phyloP scores from a whole-genome alignment of 2,329 filamentous ascomycete genomes.

The Penicillium expansum region DNA sequence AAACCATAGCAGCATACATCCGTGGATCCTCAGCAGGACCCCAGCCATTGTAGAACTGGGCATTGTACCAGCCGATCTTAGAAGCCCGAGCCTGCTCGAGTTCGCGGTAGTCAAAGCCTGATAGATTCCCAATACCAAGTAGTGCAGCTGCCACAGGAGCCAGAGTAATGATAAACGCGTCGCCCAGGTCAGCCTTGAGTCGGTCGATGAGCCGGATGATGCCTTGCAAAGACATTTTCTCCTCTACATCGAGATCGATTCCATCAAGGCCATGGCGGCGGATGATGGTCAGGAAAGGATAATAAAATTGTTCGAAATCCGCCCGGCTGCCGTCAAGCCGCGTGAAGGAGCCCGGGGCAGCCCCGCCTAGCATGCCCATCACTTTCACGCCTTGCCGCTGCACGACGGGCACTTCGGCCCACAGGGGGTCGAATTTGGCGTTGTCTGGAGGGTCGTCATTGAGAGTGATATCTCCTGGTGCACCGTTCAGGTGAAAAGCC shows the following conservation, averaged over 20 bases:
- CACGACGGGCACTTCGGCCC: slow-evolving; percentile 71
- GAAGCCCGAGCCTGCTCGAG: slow-evolving; percentile 66
- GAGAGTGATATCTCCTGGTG: slow-evolving; percentile 66
- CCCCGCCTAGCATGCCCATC: slow-evolving; percentile 83
- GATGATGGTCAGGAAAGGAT: slow-evolving; percentile 65
- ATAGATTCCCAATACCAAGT: slow-evolving; percentile 61
- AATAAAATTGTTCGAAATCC: slow-evolving; percentile 71
- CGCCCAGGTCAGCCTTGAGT: slow-evolving; percentile 52
- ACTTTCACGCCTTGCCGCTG: slow-evolving; percentile 74
- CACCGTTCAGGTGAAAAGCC: slow-evolving; percentile 76
- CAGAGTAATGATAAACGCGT: slow-evolving; percentile 70
- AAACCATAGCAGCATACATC: slow-evolving; percentile 44
- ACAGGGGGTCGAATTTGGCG: slow-evolving; percentile 67
- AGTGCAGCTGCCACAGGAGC: slow-evolving; percentile 79
- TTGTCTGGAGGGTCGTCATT: slow-evolving; percentile 75
- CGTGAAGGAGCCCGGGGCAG: slow-evolving; percentile 70
- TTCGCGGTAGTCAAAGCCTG: slow-evolving; percentile 75
- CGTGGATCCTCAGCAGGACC: slow-evolving; percentile 59
- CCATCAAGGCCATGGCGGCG: slow-evolving; percentile 63
- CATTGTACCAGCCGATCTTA: slow-evolving; percentile 80
- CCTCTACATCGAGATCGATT: slow-evolving; percentile 77
- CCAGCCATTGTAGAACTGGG: slow-evolving; percentile 93
- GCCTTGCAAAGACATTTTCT: slow-evolving; percentile 66
- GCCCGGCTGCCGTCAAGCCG: slow-evolving; percentile 57
- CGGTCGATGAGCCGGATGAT: slow-evolving; percentile 66